Conservation (phyloP, 106 monocot genomes). For the Dendrobium officinale region DNA sequence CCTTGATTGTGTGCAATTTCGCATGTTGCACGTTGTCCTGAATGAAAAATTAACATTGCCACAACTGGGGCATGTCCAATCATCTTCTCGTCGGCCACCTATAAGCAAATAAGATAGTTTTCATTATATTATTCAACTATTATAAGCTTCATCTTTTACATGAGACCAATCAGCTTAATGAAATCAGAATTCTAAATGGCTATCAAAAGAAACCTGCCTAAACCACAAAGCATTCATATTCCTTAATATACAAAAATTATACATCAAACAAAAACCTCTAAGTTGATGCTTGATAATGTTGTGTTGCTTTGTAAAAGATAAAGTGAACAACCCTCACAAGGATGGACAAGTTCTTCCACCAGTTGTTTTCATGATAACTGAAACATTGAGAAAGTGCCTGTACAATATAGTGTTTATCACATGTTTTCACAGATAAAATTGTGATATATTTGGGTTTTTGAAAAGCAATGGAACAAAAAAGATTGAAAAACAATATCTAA, state of each 20-base stretch:
- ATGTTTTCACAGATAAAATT: neutral
- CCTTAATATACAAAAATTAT: too few species aligned
- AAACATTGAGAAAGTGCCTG: neutral
- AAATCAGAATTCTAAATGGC: neutral
- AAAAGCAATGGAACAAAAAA: neutral
- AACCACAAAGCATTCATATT: neutral
- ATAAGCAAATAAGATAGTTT: neutral
- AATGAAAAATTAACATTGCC: constrained; percentile 93
- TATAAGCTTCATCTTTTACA: neutral
- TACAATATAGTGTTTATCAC: neutral
- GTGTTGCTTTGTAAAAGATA: neutral
- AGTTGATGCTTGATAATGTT: neutral
- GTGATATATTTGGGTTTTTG: neutral
- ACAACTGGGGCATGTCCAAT: constrained; percentile 92
- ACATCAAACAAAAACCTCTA: neutral
- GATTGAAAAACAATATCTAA: neutral
- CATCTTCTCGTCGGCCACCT: constrained; percentile 92
- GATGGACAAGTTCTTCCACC: neutral
- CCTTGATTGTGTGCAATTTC: constrained; percentile 75
- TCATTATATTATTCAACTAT: neutral
- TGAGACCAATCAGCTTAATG: neutral
- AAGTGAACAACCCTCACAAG: neutral
- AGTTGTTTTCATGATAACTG: neutral
- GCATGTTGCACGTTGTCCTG: constrained; percentile 95
- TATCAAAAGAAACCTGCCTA: neutral